Evolutionary conservation across 2,329 filamentous ascomycete species (phyloP), one percentile per base, ranked within the genome.

Genomic region (Stachybotrys elegans): DNA sequence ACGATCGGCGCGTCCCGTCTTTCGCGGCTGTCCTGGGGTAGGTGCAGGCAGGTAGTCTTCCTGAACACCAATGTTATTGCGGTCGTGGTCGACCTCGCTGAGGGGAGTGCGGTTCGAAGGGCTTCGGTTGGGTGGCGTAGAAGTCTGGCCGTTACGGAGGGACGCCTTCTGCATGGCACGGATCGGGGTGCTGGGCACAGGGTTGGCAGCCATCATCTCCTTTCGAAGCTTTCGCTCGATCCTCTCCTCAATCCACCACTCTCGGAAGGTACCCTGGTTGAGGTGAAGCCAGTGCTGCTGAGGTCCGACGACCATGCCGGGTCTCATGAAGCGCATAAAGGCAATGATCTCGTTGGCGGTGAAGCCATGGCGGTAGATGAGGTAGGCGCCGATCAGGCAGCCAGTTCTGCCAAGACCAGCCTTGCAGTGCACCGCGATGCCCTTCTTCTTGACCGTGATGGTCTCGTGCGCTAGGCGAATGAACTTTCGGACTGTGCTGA

Each of bases 201-300:
- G 57, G 44, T 71, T 72, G 31, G 70, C 59, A 20, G 70, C 67
- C 20, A 76, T 71, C 57, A 79, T 69, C 60, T 84, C 79, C 61
- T 78, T 80, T 38, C 78, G 69, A 43, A 83, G 68, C 62, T 77
- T 81, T 44, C 76, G 81, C 65, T 90, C 86, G 46, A 92, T 70
- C 59, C 90, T 87, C 69, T 92, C 87, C 69, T 90, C 89, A 58
- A 93, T 79, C 88, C 91, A 97, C 93, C 93, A 98, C 67, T 97
- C 90, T n/a, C 93, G 82, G 81, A 98, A 98, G 27, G 87, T 84
- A 27, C 87, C 87, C 68, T 98, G 93, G 71, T 98, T 96, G 50
- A 98, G 79, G 62, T 98, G 93, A 43, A 98, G 79, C 93, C 93
- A 98, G 69, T 98, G 93, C 69, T 98, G 93, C 63, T 98, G 93